A percentile compares a stretch with the other conserved stretches of the same genome.
Conservation (phyloP, 192 early-diverging fungal genomes). For the Coemansia sp. region DNA sequence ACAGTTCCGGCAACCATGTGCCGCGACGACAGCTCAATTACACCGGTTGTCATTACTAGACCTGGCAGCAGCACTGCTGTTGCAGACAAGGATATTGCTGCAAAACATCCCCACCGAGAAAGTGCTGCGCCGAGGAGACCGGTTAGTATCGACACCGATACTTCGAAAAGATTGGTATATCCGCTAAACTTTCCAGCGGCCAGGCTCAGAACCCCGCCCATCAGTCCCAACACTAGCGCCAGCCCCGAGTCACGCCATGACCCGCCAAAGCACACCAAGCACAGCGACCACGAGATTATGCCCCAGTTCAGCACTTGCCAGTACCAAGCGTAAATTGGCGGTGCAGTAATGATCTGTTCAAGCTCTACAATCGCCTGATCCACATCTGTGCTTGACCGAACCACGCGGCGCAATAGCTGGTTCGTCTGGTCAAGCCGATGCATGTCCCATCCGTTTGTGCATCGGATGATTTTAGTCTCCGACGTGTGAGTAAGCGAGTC, state of each 20-base stretch:
- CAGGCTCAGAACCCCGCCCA: conserved; percentile 60
- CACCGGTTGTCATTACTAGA: conserved; percentile 72
- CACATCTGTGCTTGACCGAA: conserved; percentile 57
- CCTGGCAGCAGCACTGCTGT: conserved; percentile 68
- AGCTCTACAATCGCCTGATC: conserved; percentile 59
- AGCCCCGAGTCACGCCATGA: conserved; percentile 66
- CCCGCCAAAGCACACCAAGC: conserved; percentile 67
- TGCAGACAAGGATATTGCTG: conserved; percentile 61
- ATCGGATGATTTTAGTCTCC: conserved; percentile 70
- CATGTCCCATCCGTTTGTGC: conserved; percentile 65
- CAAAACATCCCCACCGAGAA: conserved; percentile 60
- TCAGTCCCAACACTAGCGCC: conserved; percentile 47
- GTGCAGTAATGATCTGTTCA: conserved; percentile 55
- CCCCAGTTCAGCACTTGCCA: conserved; percentile 61
- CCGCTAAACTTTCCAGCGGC: conserved; percentile 59
- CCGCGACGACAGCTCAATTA: conserved; percentile 84
- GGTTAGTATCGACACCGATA: conserved; percentile 58
- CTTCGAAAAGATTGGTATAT: conserved; percentile 70
- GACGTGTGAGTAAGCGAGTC: conserved; percentile 72
- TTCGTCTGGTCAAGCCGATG: conserved; percentile 63
- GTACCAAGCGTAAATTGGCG: conserved; percentile 59
- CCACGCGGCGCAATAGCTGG: conserved; percentile 62
- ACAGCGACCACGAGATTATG: conserved; percentile 57
- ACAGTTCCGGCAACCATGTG: conserved; percentile 89
- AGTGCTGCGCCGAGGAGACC: conserved; percentile 61